Conservation (phyloP, 768 basidiomycete genomes). For the Sistotremastrum suecicum region DNA sequence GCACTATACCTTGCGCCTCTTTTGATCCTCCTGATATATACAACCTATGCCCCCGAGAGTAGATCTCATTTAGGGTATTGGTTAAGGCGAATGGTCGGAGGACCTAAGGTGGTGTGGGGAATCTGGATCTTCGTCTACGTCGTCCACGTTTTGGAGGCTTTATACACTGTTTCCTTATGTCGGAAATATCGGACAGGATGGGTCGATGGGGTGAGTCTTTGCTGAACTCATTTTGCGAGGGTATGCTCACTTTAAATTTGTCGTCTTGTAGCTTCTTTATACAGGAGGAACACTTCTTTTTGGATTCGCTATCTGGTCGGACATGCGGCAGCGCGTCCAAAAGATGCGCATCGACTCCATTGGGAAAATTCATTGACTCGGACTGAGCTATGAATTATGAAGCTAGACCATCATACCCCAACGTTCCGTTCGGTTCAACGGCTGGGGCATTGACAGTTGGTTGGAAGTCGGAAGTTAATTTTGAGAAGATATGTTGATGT, state of each 20-base stretch:
- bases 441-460: no score
- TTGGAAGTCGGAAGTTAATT: no score
- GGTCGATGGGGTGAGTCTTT: constrained; percentile 21
- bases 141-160: constrained; percentile 31
- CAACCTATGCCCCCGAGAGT: constrained; percentile 14
- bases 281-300: constrained; percentile 32
- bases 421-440: no score
- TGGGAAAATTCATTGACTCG: constrained; percentile 43
- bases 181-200: constrained; percentile 36
- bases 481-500: no score
- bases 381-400: neutral
- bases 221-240: neutral
- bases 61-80: constrained; percentile 9
- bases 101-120: constrained; percentile 13
- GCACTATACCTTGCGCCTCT: constrained; percentile 14
- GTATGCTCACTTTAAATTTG: neutral
- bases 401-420: no score
- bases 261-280: constrained; percentile 32
- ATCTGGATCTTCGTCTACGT: constrained; percentile 20
- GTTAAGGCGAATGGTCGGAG: constrained; percentile 18
- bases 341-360: constrained; percentile 63
- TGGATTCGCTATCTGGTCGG: constrained; percentile 41
- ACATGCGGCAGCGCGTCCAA: constrained; percentile 47
- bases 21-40: constrained; percentile 20
- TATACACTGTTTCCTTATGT: constrained; percentile 35